Evolutionary conservation across 225 moss, liverwort and hornwort genomes (phyloP).

Genomic region (Rhytidiadelphus loreus): DNA sequence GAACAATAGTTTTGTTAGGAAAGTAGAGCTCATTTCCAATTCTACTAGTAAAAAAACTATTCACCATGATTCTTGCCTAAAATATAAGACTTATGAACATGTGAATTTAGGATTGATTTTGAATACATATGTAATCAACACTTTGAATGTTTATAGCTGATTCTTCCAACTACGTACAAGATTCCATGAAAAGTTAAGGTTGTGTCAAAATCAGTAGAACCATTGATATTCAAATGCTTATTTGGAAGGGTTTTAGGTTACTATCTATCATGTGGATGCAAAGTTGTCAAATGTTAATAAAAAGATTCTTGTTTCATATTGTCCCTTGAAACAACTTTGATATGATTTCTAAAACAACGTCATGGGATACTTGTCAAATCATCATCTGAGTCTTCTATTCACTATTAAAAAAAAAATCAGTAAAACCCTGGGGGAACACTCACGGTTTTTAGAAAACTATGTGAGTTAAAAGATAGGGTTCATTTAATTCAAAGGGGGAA

Average conservation of each 20-base stretch:
- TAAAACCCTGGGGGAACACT: too few species aligned
- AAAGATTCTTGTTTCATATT: background rate
- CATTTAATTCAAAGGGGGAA: too few species aligned
- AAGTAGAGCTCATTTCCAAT: background rate
- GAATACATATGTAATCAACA: too few species aligned
- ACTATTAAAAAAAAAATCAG: too few species aligned
- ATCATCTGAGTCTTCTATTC: background rate
- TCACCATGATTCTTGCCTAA: fast-evolving
- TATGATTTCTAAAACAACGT: too few species aligned
- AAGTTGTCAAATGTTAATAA: background rate
- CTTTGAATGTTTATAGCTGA: background rate
- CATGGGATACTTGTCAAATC: background rate
- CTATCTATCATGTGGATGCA: too few species aligned
- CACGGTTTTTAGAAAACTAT: too few species aligned
- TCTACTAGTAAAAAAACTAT: fast-evolving
- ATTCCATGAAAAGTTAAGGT: background rate
- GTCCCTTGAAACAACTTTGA: background rate
- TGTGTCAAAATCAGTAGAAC: background rate
- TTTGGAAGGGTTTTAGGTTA: too few species aligned
- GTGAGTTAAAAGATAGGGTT: too few species aligned
- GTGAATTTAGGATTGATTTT: background rate
- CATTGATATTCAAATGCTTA: background rate
- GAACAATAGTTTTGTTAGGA: background rate
- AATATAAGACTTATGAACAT: background rate
- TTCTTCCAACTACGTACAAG: background rate